Base-by-base conservation (phyloP, 805 yeast species). In the Candida multigemmis region DNA sequence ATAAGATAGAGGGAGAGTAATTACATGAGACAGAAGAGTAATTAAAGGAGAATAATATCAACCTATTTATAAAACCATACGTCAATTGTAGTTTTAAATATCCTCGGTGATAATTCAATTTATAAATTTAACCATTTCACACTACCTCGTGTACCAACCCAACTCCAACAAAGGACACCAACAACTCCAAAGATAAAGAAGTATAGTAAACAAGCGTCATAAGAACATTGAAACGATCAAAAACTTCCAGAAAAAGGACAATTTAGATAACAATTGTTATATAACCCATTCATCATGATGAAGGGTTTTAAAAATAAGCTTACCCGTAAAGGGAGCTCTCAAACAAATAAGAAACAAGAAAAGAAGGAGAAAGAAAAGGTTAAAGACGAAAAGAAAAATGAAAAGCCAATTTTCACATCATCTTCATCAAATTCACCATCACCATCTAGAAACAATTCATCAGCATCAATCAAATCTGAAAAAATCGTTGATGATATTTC, bases 291-390 rank as follows among this genome's bases (percentile, higher is more conserved):
- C 30, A 54, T 45, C 25, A 61, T 61, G 68, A 61, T 61, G 67
- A 61, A 60, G 50, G 68, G 68, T 11, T 61, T 61, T 39, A 61
- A 61, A 37, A 60, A 61, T 32, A 50, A 66, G 36, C 65, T 61
- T 41, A 54, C 66, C 12, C 46, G 68, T 33, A 58, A 56, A 41
- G 54, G 54, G 40, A 41, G 36, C 8, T 30, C 35, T 37, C 34
- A 60, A 19, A 35, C 61, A 14, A 43, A 38, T 25, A 60, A 60
- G 33, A 52, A 56, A 31, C 22, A 46, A 2, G 56, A 58, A 13
- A 57, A 58, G 28, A 60, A 59, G 38, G 54, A 53, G 24, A 59
- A 56, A 17, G 48, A 46, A 26, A 45, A 49, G 24, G 27, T 27
- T 13, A 38, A 38, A 17, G 42, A 38, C 12, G 3, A 21, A 5